phyloP scores from a whole-genome alignment of 495 filamentous ascomycete species.

The Hypoxylon lienhwacheense region DNA sequence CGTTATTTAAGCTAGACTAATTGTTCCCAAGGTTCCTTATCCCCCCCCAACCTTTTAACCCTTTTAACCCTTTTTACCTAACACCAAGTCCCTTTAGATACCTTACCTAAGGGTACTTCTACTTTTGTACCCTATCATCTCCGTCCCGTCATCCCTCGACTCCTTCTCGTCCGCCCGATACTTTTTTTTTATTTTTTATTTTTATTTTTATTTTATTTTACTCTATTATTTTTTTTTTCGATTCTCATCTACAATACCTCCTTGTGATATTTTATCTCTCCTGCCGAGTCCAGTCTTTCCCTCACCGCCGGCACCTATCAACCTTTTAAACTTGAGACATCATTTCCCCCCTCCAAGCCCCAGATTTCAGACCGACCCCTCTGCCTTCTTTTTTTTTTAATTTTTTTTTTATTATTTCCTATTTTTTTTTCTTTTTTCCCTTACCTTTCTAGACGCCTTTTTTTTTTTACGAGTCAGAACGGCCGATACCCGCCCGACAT shows the following conservation, averaged over 20 bases:
- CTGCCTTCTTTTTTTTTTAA: conserved; percentile 20
- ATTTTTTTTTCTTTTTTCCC: not conserved
- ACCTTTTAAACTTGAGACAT: conserved; percentile 32
- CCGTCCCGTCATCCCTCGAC: conserved; percentile 15
- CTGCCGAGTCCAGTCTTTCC: conserved; percentile 24
- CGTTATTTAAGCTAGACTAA: no score
- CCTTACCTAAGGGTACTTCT: no score
- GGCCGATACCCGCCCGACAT: conserved; percentile 35
- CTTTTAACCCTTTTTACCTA: no score
- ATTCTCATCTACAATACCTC: conserved; percentile 22
- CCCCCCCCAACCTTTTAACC: no score
- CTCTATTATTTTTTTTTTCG: no score
- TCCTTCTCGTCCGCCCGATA: conserved; percentile 19
- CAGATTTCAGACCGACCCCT: conserved; percentile 18
- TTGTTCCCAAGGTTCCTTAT: no score
- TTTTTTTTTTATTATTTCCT: conserved; percentile 7
- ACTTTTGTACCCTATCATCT: conserved; percentile 1
- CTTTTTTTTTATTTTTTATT: no score
- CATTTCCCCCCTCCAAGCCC: conserved; percentile 6
- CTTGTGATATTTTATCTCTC: conserved; percentile 29
- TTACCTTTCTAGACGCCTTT: not conserved
- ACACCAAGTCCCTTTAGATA: no score
- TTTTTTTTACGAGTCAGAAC: conserved; percentile 21
- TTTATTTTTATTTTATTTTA: no score
- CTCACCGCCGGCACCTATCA: conserved; percentile 27